Conservation (phyloP, 2,329 filamentous ascomycete genomes). For the Fusarium transvaalense region DNA sequence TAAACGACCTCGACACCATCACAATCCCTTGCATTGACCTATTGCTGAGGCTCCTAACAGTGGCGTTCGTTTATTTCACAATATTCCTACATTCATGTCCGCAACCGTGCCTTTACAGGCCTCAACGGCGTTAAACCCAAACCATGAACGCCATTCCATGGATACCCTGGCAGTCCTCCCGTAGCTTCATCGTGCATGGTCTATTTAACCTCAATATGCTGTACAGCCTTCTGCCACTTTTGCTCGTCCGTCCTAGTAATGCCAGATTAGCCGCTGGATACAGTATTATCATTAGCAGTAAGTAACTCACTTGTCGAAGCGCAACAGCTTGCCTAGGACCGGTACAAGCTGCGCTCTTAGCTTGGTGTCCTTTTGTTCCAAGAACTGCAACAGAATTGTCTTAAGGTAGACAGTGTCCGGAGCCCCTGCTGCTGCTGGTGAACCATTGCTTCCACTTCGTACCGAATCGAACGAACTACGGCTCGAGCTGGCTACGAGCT, state of each 20-base stretch:
- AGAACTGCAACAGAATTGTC: conserved; percentile 83
- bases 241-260: conserved; percentile 74
- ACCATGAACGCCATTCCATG: conserved; percentile 33
- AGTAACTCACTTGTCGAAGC: conserved; percentile 77
- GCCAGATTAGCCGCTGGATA: conserved; percentile 1
- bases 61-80: conserved; percentile 15
- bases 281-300: neutral
- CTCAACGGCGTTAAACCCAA: conserved; percentile 23
- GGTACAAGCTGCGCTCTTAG: conserved; percentile 81
- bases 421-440: conserved; percentile 43
- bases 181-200: neutral
- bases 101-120: conserved; percentile 8
- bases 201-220: conserved; percentile 60
- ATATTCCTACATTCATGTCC: conserved; percentile 37
- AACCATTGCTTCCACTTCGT: conserved; percentile 53
- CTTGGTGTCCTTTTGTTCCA: conserved; percentile 84
- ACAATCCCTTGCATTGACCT: neutral
- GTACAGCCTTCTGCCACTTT: conserved; percentile 85
- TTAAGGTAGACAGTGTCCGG: conserved; percentile 77
- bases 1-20: conserved; percentile 22
- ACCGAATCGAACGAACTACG: conserved; percentile 57
- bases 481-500: conserved; percentile 60
- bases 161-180: neutral
- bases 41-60: neutral
- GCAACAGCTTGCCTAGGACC: conserved; percentile 79